Evolutionary conservation across 1,139 yeast species (phyloP).

Genomic region (Pichia sp.): DNA sequence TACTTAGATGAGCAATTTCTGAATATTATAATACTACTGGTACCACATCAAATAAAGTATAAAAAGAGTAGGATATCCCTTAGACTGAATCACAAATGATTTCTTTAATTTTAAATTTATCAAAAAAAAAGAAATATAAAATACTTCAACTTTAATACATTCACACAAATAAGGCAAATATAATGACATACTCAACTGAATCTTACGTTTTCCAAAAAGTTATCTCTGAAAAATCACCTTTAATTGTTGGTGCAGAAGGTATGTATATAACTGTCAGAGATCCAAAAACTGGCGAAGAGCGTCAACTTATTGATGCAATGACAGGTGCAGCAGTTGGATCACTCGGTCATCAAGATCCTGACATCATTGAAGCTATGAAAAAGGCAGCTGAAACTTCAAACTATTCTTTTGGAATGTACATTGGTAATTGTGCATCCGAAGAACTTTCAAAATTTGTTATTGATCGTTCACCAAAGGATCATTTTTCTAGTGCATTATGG

Average conservation of each 20-base stretch:
- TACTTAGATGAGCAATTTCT: too few relatives aligned
- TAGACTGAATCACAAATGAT: too few relatives aligned
- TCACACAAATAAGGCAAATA: neutral
- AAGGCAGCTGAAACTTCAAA: constrained; percentile 40
- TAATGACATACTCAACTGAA: constrained; percentile 13
- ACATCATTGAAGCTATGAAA: constrained; percentile 40
- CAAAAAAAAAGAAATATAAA: neutral
- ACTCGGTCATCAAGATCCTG: constrained; percentile 49
- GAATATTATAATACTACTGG: too few relatives aligned
- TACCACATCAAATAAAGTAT: too few relatives aligned
- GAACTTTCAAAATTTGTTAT: constrained; percentile 40
- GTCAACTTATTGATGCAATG: constrained; percentile 41
- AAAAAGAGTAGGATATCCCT: too few relatives aligned
- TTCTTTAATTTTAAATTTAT: too few relatives aligned
- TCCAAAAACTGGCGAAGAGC: constrained; percentile 37
- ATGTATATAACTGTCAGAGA: constrained; percentile 41
- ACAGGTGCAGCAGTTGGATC: constrained; percentile 67
- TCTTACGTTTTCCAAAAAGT: constrained; percentile 38
- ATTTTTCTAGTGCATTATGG: constrained; percentile 41
- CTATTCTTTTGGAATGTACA: constrained; percentile 37
- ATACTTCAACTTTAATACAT: too few relatives aligned
- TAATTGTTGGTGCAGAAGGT: constrained; percentile 38
- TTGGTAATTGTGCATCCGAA: constrained; percentile 41
- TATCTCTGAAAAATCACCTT: constrained; percentile 35
- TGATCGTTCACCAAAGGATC: constrained; percentile 38